Conservation (phyloP, 179 eudicot species). For the Sideroxylon spinosum region DNA sequence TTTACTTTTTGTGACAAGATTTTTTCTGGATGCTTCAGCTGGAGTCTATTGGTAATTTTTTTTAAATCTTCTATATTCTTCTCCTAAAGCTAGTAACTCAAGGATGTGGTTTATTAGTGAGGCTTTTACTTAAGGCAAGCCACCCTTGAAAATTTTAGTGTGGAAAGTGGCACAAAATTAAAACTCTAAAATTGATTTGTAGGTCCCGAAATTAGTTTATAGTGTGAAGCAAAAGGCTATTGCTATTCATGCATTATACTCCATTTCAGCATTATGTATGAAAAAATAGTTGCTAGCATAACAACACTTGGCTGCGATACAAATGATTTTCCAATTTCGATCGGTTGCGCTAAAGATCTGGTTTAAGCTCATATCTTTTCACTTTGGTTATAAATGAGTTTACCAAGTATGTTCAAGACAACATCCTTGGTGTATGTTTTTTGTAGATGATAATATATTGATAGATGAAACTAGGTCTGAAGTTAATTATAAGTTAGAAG, state of each 20-base stretch:
- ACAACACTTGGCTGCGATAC: no score
- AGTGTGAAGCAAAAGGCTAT: not conserved
- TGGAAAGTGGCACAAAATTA: not conserved
- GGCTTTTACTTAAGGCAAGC: not conserved
- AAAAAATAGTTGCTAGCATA: no score
- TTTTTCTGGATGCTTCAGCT: conserved; percentile 22
- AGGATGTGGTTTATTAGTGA: not conserved
- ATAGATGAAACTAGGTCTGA: no score
- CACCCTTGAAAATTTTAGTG: not conserved
- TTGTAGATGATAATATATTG: no score
- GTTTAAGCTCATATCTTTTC: no score
- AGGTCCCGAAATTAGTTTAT: not conserved
- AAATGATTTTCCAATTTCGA: no score
- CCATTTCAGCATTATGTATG: not conserved
- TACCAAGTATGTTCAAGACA: no score
- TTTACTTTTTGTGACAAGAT: conserved; percentile 30
- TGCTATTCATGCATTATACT: not conserved
- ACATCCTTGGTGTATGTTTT: no score
- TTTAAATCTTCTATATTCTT: not conserved
- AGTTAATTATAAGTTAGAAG: no score
- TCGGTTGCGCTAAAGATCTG: no score
- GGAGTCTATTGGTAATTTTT: conserved; percentile 27
- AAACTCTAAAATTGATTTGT: not conserved
- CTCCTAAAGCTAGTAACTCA: not conserved
- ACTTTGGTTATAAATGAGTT: no score